Evolutionary conservation across 208 protist genomes (phyloP).

Genomic region (Trypanosoma avium): DNA sequence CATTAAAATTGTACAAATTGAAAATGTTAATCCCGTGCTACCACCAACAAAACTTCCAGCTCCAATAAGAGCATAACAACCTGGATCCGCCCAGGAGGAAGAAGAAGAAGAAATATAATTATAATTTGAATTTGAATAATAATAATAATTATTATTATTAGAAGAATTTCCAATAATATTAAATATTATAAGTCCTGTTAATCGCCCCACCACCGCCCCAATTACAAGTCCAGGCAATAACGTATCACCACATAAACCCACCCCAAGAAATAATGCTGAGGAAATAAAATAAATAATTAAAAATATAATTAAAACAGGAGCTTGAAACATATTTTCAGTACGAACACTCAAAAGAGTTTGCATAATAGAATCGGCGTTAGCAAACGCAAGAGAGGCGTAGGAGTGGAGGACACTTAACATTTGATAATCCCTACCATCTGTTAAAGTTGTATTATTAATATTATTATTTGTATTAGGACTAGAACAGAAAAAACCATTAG

Average conservation of each 20-base stretch:
- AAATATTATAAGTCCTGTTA: slow-evolving; percentile 12
- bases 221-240: slow-evolving; percentile 27
- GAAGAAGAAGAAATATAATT: too few relatives aligned
- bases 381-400: slow-evolving; percentile 56
- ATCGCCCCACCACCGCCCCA: slow-evolving; percentile 41
- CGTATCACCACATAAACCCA: slow-evolving; percentile 33
- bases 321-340: slow-evolving; percentile 35
- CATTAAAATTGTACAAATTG: slow-evolving; percentile 43
- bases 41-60: slow-evolving; percentile 59
- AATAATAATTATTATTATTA: too few relatives aligned
- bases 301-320: slow-evolving; percentile 35
- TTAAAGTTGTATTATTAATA: background rate
- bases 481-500: slow-evolving; percentile 48
- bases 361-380: slow-evolving; percentile 46
- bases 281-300: slow-evolving; percentile 39
- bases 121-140: too few relatives aligned
- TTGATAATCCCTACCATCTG: slow-evolving; percentile 9
- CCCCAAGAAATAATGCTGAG: slow-evolving; percentile 45
- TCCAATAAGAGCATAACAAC: slow-evolving; percentile 56
- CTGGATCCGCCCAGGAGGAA: slow-evolving; percentile 52
- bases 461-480: slow-evolving; percentile 11
- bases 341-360: slow-evolving; percentile 48
- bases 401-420: slow-evolving; percentile 39
- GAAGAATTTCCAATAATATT: too few relatives aligned
- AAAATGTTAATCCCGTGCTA: slow-evolving; percentile 48